Evolutionary conservation across 2,329 filamentous ascomycete species (phyloP), one percentile per base, ranked within the genome.

Genomic region (Aspergillus transmontanensis): DNA sequence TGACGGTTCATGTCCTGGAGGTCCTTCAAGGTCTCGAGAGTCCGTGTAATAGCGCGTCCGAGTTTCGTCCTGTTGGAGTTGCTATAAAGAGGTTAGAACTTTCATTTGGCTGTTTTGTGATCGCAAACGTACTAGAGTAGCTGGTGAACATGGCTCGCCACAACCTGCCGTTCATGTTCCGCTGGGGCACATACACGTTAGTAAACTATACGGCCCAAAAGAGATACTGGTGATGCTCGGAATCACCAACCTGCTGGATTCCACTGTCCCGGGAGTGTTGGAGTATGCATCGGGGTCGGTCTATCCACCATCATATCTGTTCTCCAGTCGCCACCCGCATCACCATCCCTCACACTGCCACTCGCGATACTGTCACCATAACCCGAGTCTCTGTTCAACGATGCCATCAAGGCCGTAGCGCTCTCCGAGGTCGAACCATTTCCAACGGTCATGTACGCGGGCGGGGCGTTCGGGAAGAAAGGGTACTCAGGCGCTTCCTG

Each of bases 21-120:
- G 64, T 87, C 88, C 76, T 90, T 90, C 68, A 99, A 81, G 2
- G 93, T 87, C 64, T 97, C 93, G 62, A 97, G 87, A 10, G 94
- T 94, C 69, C 89, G 88, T 73, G 89, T 91, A 74, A 99, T 97
- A 16, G 93, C 91, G 64, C 94, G 90, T 50, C 88, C 92, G n/a
- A 99, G 87, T 36, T 91, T 88, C 6, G 89, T 91, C 63, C 94
- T 89, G 76, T 98, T 97, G 72, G 93, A 88, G 78, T 98, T 98
- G 81, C 82, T 84, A 66, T 63, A 71, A 60, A 23, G 54, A 46
- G 26, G 63, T 74, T 63, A 73, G 71, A 23, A 58, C 39, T 56
- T 59, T 21, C 6, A 32, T 50, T 10, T 26, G 41, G 23, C 53
- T 55, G 26, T 48, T 32, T 30, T 19, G 23, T 28, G 23, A 21